Evolutionary conservation across 2,329 filamentous ascomycete genomes (phyloP).

Genomic region (Neodidymelliopsis sp.): DNA sequence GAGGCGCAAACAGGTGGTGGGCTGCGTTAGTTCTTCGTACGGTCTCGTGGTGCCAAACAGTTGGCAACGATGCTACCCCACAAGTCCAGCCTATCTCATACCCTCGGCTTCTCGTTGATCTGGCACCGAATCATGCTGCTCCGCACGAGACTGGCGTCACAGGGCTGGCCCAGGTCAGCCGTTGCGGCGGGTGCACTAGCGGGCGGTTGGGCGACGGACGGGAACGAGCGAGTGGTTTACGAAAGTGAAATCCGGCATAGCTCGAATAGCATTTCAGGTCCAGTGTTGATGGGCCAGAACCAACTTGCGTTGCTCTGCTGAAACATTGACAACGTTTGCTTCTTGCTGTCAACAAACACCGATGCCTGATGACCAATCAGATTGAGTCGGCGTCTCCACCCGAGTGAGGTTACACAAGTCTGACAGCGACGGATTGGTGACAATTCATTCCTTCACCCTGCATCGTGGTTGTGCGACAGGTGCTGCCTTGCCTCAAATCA

Average conservation of each 20-base stretch:
- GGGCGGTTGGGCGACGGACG: slow-evolving; percentile 8
- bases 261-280: slow-evolving; percentile 1
- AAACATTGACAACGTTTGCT: not conserved
- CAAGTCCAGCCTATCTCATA: slow-evolving; percentile 1
- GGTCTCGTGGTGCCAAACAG: too few relatives aligned
- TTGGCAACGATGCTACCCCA: not conserved
- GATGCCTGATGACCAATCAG: not conserved
- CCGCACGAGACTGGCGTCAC: slow-evolving; percentile 3
- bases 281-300: not conserved
- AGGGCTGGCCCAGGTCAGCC: slow-evolving; percentile 10
- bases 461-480: slow-evolving; percentile 4
- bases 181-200: slow-evolving; percentile 5
- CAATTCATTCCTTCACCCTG: slow-evolving; percentile 13
- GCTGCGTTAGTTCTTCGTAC: slow-evolving; percentile 1
- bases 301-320: not conserved
- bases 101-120: slow-evolving; percentile 15
- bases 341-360: not conserved
- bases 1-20: slow-evolving; percentile 1
- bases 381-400: not conserved
- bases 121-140: not conserved
- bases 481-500: slow-evolving; percentile 11
- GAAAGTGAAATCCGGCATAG: not conserved
- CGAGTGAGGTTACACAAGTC: slow-evolving; percentile 4
- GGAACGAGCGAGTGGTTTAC: slow-evolving; percentile 4
- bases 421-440: slow-evolving; percentile 9